Evolutionary conservation across 2,329 filamentous ascomycete species (phyloP).

Genomic region (Xylariomycetidae sp.): DNA sequence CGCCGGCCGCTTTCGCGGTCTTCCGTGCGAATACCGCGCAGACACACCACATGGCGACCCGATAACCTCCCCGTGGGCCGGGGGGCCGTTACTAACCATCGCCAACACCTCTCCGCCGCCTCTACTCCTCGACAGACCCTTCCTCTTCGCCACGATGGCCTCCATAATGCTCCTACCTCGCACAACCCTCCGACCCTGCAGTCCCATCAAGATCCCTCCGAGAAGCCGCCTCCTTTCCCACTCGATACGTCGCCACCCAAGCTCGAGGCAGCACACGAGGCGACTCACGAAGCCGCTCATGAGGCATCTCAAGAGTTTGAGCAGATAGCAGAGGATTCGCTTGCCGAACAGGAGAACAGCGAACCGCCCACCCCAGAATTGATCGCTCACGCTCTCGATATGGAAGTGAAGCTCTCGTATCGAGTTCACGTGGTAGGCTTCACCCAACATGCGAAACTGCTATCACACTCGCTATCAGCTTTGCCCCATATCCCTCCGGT

Average conservation of each 20-base stretch:
- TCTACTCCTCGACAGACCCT: constrained; percentile 20
- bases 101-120: constrained; percentile 18
- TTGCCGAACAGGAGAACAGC: no score
- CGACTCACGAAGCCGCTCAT: no score
- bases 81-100: constrained; percentile 27
- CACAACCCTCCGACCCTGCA: constrained; percentile 7
- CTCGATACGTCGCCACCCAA: no score
- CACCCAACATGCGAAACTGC: constrained; percentile 58
- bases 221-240: constrained; percentile 2
- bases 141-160: constrained; percentile 17
- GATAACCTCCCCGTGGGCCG: constrained; percentile 34
- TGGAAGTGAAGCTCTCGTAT: constrained; percentile 30
- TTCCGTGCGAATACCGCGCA: constrained; percentile 37
- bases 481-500: constrained; percentile 57
- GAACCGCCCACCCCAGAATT: neutral
- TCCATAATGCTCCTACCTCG: constrained; percentile 16
- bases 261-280: no score
- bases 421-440: constrained; percentile 58
- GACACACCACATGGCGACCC: constrained; percentile 33
- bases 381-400: neutral
- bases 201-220: neutral
- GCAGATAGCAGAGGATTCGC: no score
- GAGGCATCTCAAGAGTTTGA: no score
- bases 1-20: constrained; percentile 36
- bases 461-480: constrained; percentile 60